phyloP scores from a whole-genome alignment of 768 basidiomycete genomes.

The Phlebiopsis flavidoalba region DNA sequence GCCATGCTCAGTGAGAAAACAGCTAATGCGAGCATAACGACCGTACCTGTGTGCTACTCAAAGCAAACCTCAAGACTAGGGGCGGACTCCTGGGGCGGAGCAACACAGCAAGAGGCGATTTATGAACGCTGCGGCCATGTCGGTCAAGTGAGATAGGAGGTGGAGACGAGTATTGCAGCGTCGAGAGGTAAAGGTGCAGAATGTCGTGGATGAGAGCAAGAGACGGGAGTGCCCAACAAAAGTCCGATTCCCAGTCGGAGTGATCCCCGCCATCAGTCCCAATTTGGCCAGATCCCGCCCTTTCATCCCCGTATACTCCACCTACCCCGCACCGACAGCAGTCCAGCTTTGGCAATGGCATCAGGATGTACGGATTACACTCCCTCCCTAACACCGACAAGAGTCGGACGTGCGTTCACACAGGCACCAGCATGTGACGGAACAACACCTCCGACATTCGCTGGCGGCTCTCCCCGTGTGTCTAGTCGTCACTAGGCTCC shows the following conservation, averaged over 20 bases:
- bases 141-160: background rate
- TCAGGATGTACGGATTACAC: background rate
- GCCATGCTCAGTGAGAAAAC: too few species aligned
- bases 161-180: background rate
- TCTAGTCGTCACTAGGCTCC: background rate
- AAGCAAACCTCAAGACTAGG: background rate
- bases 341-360: background rate
- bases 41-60: background rate
- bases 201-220: background rate
- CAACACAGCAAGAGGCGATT: background rate
- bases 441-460: background rate
- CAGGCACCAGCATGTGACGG: background rate
- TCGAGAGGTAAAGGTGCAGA: background rate
- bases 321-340: background rate
- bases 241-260: conserved; percentile 1
- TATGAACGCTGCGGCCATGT: background rate
- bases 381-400: background rate
- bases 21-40: background rate
- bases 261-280: conserved; percentile 2
- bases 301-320: background rate
- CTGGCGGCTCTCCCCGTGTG: background rate
- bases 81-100: background rate
- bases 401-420: background rate
- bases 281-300: conserved; percentile 3
- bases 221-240: background rate